phyloP scores from a whole-genome alignment of 2,329 filamentous ascomycete genomes.

The Fusarium zealandicum region DNA sequence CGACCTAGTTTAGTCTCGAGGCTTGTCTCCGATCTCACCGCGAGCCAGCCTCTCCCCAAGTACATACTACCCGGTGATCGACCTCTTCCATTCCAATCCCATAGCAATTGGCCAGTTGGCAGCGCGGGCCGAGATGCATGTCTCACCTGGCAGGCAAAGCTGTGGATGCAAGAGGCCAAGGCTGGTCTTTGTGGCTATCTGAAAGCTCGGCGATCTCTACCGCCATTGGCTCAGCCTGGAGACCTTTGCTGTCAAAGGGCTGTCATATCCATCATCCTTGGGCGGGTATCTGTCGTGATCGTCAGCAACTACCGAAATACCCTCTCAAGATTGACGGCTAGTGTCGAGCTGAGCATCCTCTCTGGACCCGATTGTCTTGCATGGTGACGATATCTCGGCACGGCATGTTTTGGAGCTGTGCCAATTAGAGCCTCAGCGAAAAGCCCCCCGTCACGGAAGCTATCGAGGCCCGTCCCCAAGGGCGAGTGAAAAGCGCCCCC shows the following conservation, averaged over 20 bases:
- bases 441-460: slow-evolving; percentile 21
- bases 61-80: slow-evolving; percentile 12
- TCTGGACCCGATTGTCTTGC: slow-evolving; percentile 12
- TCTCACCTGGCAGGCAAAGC: slow-evolving; percentile 29
- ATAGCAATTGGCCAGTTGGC: slow-evolving; percentile 13
- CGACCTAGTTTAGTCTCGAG: slow-evolving; percentile 2
- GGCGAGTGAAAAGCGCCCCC: neutral
- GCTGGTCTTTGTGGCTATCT: slow-evolving; percentile 14
- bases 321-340: slow-evolving; percentile 5
- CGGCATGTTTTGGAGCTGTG: slow-evolving; percentile 9
- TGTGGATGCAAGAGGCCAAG: slow-evolving; percentile 7
- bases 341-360: slow-evolving; percentile 19
- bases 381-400: no score
- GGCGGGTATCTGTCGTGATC: no score
- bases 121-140: slow-evolving; percentile 27
- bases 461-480: slow-evolving; percentile 36
- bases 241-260: slow-evolving; percentile 4
- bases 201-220: slow-evolving; percentile 29
- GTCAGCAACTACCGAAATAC: slow-evolving; percentile 21
- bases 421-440: slow-evolving; percentile 19
- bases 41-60: no score
- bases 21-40: slow-evolving; percentile 23
- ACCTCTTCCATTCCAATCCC: slow-evolving; percentile 18
- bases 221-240: neutral
- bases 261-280: slow-evolving; percentile 23